Percentiles rank a stretch among this genome's conserved stretches.
Evolutionary conservation across 2,329 filamentous ascomycete genomes (phyloP).

Genomic region (Stachybotrys echinatus): DNA sequence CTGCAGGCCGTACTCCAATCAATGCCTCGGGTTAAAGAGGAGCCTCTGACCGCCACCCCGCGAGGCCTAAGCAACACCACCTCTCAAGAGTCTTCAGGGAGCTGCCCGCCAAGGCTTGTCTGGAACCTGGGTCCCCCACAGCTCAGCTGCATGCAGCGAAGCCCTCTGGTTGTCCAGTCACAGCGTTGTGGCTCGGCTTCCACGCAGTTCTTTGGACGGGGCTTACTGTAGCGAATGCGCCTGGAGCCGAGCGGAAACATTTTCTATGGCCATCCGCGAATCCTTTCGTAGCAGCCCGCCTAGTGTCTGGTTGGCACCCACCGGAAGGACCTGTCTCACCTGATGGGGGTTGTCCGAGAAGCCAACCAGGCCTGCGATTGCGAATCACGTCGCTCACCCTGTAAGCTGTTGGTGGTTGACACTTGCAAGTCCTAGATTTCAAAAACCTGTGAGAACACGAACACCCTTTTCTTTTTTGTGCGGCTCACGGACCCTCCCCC

Average conservation of each 20-base stretch:
- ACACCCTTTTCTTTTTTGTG: too few relatives aligned
- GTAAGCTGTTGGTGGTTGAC: neutral
- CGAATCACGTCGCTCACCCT: neutral
- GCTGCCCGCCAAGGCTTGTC: neutral
- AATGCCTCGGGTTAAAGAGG: neutral
- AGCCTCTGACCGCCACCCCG: neutral
- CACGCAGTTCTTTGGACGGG: neutral
- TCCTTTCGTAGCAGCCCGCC: neutral
- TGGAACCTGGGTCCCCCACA: slow-evolving; percentile 1
- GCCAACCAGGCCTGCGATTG: neutral
- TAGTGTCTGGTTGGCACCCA: neutral
- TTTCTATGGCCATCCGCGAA: neutral
- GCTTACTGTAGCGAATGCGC: too few relatives aligned
- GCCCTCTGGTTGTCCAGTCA: neutral
- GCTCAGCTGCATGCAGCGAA: neutral
- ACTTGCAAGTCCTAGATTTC: neutral
- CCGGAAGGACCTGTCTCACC: neutral
- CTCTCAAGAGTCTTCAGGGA: neutral
- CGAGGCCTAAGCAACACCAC: too few relatives aligned
- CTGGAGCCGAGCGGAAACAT: neutral
- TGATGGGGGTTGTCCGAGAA: neutral
- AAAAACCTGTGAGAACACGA: too few relatives aligned
- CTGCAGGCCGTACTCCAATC: neutral
- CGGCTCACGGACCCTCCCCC: neutral
- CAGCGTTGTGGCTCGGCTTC: slow-evolving; percentile 2